phyloP scores from a whole-genome alignment of 2,329 filamentous ascomycete genomes.

The Myotisia sp. region DNA sequence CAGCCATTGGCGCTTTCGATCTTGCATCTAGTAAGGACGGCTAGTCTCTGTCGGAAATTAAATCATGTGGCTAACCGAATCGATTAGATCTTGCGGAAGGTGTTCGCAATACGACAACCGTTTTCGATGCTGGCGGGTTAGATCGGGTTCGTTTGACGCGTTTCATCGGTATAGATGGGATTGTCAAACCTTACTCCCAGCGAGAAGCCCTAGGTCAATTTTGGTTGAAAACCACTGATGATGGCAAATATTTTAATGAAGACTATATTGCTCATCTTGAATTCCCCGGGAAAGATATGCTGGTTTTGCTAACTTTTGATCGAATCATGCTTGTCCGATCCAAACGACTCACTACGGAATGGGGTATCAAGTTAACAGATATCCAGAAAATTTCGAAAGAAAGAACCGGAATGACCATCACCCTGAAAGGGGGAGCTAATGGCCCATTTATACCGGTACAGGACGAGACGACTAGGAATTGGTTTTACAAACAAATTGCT shows the following conservation, averaged over 20 bases:
- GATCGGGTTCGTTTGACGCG: constrained; percentile 88
- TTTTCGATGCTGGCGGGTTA: constrained; percentile 87
- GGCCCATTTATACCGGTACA: constrained; percentile 88
- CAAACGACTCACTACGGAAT: constrained; percentile 73
- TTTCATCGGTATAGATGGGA: constrained; percentile 81
- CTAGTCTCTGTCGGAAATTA: background rate
- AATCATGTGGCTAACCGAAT: constrained; percentile 8
- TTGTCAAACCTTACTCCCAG: constrained; percentile 86
- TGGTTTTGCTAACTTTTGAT: constrained; percentile 75
- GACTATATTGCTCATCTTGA: constrained; percentile 94
- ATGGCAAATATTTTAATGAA: constrained; percentile 95
- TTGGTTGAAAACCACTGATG: constrained; percentile 97
- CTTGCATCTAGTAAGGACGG: constrained; percentile 59
- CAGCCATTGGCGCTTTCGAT: constrained; percentile 90
- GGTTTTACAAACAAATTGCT: constrained; percentile 52
- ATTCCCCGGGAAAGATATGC: constrained; percentile 72
- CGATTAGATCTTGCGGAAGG: constrained; percentile 67
- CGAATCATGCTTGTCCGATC: constrained; percentile 83
- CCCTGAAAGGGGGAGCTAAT: constrained; percentile 76
- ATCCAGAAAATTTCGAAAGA: constrained; percentile 96
- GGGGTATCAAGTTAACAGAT: constrained; percentile 92
- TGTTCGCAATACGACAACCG: constrained; percentile 95
- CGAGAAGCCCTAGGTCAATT: constrained; percentile 92
- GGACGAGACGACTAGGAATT: constrained; percentile 63
- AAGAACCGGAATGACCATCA: constrained; percentile 79